Evolutionary conservation across 2,329 filamentous ascomycete species (phyloP), one percentile per base, ranked within the genome.

Genomic region (Stachybotrys chlorohalonatus): DNA sequence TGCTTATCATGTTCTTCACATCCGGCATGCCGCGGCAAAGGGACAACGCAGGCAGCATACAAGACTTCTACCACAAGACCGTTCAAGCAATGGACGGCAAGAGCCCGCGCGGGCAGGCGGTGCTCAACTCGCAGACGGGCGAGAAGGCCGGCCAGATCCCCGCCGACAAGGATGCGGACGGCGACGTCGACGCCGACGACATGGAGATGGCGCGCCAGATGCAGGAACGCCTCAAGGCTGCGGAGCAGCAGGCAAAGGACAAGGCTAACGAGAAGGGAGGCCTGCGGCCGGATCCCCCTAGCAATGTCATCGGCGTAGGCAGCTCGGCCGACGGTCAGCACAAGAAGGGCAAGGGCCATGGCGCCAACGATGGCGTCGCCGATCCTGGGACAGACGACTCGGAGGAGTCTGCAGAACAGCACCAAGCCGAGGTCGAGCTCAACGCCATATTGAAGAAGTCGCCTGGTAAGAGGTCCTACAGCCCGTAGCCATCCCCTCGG

Each of bases 371-470:
- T 8, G 53, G 50, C 16, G 36, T 13, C 13, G 36, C 13, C 13
- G 36, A 42, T 9, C 13, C 36, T 42, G 36, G 9, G 9, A 32
- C 42, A 24, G 56, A 62, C 15, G 60, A 59, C 47, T 63, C 62
- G 32, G 64, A 71, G 31, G 78, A 84, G 67, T 79, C 78, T 11
- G 73, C 79, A 32, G 80, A 85, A 58, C 80, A 86, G 53, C 78
- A 82, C 54, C 79, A 84, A 54, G 83, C 87, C 2, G 85, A 91
- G 67, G 72, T 74, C 16, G 89, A 90, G 68, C 72, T 97, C 58
- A 87, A 90, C 64, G 70, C 71, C 7, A 95, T 97, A 51, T 71
- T 97, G 59, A 94, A 92, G 74, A 87, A 85, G 66, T 85, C 89
- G 3, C 91, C 93, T 15, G 86, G 90, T 95, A 82, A 61, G 46